These are phyloP conservation scores for Saussurea involucrata DNA, from an alignment of 129 eudicot species.

Conservation along the genomic window DNA sequence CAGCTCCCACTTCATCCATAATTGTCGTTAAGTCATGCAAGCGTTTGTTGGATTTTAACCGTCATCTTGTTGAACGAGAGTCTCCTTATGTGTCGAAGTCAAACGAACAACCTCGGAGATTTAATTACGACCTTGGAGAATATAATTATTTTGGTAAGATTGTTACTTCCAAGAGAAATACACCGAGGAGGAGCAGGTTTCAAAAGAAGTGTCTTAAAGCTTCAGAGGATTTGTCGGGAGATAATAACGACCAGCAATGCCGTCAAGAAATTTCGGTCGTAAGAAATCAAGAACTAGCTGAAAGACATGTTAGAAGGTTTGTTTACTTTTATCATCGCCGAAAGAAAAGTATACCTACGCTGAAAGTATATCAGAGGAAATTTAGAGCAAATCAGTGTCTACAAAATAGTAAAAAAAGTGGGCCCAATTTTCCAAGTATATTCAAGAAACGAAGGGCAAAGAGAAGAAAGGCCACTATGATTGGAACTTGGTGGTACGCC, in stretches of 20 bases:
- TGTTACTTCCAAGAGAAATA: slow-evolving; percentile 34
- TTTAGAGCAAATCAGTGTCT: slow-evolving; percentile 30
- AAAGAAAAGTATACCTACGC: slow-evolving; percentile 7
- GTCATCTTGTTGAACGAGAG: neutral
- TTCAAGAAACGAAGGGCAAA: slow-evolving; percentile 32
- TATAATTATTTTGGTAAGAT: neutral
- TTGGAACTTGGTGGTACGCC: neutral
- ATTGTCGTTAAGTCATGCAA: slow-evolving; percentile 16
- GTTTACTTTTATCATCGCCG: slow-evolving; percentile 24
- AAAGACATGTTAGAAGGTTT: neutral
- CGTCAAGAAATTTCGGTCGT: neutral
- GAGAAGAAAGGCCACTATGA: slow-evolving; percentile 18
- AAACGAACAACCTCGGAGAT: neutral
- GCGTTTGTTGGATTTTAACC: slow-evolving; percentile 27
- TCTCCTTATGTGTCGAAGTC: neutral
- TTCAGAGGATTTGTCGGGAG: slow-evolving; percentile 8
- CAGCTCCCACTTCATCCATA: slow-evolving; percentile 20
- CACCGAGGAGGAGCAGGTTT: slow-evolving; percentile 20
- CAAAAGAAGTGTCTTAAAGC: slow-evolving; percentile 4
- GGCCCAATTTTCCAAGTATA: slow-evolving; percentile 32
- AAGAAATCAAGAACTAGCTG: neutral
- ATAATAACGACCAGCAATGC: neutral
- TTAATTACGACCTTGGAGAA: neutral
- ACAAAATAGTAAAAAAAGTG: slow-evolving; percentile 25
- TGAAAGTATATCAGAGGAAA: slow-evolving; percentile 29